Percentiles rank a stretch among this genome's conserved stretches.
These are phyloP conservation scores for Aspergillus costaricaensis DNA, from an alignment of 2,329 filamentous ascomycete species.

Conservation along the genomic window DNA sequence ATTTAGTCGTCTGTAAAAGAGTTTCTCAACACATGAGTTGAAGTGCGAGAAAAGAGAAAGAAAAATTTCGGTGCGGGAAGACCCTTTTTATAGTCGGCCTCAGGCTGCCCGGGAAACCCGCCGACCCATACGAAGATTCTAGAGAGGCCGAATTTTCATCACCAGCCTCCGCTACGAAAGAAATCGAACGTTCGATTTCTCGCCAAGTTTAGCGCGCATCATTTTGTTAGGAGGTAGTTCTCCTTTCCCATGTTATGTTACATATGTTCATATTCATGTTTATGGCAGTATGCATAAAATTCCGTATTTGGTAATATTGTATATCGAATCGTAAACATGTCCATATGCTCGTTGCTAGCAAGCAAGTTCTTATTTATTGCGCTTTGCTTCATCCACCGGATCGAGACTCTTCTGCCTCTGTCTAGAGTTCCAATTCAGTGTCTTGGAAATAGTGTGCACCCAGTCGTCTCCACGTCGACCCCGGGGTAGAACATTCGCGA, in stretches of 20 bases:
- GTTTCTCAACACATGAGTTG: not conserved
- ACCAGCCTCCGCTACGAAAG: constrained; percentile 10
- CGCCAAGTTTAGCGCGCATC: not conserved
- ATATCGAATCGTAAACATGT: not conserved
- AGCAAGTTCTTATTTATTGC: not conserved
- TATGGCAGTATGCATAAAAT: not conserved
- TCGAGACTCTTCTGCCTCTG: constrained; percentile 47
- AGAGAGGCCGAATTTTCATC: constrained; percentile 23
- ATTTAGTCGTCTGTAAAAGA: not conserved
- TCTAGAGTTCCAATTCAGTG: constrained; percentile 54
- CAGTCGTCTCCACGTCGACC: constrained; percentile 50
- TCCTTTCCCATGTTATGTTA: too few relatives aligned
- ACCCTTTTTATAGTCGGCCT: constrained; percentile 34
- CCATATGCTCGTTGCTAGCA: not conserved
- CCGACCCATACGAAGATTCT: constrained; percentile 32
- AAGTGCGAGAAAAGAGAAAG: constrained; percentile 23
- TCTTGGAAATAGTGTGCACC: constrained; percentile 54
- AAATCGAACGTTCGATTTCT: constrained; percentile 1
- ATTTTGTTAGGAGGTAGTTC: not conserved
- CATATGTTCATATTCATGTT: too few relatives aligned
- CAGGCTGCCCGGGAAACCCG: constrained; percentile 37
- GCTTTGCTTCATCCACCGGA: constrained; percentile 13
- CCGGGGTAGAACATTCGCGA: constrained; percentile 52
- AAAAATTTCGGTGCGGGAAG: constrained; percentile 30
- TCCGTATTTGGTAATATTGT: not conserved